Conservation (phyloP, 495 filamentous ascomycete genomes). For the Penicillium chermesinum region DNA sequence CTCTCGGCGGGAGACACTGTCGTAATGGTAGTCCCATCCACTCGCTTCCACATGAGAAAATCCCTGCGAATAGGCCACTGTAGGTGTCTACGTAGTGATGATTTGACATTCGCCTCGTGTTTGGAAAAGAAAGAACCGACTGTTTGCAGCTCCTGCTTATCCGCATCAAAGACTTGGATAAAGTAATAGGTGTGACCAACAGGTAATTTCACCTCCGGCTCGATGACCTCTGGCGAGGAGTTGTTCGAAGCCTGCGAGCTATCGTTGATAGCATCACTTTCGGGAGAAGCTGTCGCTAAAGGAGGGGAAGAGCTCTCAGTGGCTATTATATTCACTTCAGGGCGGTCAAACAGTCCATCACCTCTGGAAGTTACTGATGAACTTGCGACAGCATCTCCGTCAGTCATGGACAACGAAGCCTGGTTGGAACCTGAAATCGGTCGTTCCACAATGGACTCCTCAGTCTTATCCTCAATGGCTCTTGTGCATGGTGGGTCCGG, state of each 20-base stretch:
- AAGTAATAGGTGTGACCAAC: slow-evolving; percentile 45
- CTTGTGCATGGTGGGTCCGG: slow-evolving; percentile 30
- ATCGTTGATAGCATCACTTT: slow-evolving; percentile 9
- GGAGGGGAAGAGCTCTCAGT: slow-evolving; percentile 1
- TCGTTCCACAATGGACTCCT: slow-evolving; percentile 31
- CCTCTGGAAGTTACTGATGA: slow-evolving; percentile 20
- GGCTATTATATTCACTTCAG: background rate
- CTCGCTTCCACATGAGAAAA: slow-evolving; percentile 43
- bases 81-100: slow-evolving; percentile 37
- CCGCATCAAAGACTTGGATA: slow-evolving; percentile 47
- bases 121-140: slow-evolving; percentile 50
- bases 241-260: too few relatives aligned
- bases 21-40: slow-evolving; percentile 35
- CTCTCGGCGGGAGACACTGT: slow-evolving; percentile 37
- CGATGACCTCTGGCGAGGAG: too few relatives aligned
- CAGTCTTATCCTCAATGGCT: slow-evolving; percentile 29
- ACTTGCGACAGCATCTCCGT: slow-evolving; percentile 30
- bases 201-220: slow-evolving; percentile 19
- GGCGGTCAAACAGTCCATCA: background rate
- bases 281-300: slow-evolving; percentile 9
- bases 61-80: slow-evolving; percentile 34
- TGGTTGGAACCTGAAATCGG: slow-evolving; percentile 19
- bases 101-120: slow-evolving; percentile 40
- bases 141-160: slow-evolving; percentile 42
- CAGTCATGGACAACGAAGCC: slow-evolving; percentile 9